phyloP scores from a whole-genome alignment of 257 asterid genomes.

The Plantago elongata region DNA sequence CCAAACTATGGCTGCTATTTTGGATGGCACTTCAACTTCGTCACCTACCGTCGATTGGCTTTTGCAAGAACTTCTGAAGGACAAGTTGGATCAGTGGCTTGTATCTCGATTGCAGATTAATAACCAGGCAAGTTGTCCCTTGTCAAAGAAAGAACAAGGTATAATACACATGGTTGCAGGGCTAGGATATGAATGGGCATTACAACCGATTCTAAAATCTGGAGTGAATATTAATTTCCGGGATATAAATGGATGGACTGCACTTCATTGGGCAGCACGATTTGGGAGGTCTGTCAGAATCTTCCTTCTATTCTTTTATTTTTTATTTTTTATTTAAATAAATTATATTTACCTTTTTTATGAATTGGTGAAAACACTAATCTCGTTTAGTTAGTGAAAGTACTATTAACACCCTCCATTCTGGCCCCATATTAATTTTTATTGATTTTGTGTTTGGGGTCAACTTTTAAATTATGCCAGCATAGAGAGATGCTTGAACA shows the following conservation, averaged over 20 bases:
- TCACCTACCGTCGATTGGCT: constrained; percentile 68
- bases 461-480: no score
- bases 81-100: constrained; percentile 74
- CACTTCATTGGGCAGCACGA: constrained; percentile 99
- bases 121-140: constrained; percentile 33
- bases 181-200: constrained; percentile 95
- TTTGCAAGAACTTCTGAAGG: constrained; percentile 78
- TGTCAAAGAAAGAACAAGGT: constrained; percentile 90
- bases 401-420: no score
- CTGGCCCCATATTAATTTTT: no score
- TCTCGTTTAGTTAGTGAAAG: no score
- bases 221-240: constrained; percentile 82
- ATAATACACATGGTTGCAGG: constrained; percentile 88
- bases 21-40: constrained; percentile 53
- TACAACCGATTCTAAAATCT: constrained; percentile 68
- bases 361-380: neutral
- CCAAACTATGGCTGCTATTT: constrained; percentile 58
- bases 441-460: no score
- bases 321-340: neutral
- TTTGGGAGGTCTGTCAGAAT: constrained; percentile 70
- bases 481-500: no score
- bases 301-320: neutral
- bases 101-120: constrained; percentile 40
- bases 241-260: constrained; percentile 91
- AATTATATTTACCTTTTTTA: neutral